These are phyloP conservation scores for Anthostomella pinea DNA, from an alignment of 2,329 filamentous ascomycete species.

Conservation along the genomic window DNA sequence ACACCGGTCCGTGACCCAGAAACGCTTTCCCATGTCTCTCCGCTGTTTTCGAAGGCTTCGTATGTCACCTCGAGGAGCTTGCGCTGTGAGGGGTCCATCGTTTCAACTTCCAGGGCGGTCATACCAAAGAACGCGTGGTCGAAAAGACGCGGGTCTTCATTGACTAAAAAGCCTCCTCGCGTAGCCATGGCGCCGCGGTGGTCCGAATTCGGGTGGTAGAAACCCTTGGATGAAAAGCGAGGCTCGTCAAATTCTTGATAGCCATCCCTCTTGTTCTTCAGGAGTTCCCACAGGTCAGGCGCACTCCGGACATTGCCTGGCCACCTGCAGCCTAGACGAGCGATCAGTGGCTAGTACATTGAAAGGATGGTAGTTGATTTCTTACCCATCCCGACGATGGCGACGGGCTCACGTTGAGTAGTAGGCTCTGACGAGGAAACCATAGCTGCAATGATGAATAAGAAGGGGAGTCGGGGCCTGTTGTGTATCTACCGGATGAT, in stretches of 20 bases:
- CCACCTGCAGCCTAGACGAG: not conserved
- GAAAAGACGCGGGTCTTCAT: constrained; percentile 30
- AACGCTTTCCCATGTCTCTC: constrained; percentile 17
- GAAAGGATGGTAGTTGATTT: too few relatives aligned
- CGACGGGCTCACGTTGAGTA: too few relatives aligned
- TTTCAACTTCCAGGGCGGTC: constrained; percentile 26
- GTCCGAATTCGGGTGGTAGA: not conserved
- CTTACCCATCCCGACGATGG: too few relatives aligned
- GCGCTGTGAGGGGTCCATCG: constrained; percentile 36
- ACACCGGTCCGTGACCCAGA: constrained; percentile 27
- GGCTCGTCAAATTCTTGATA: not conserved
- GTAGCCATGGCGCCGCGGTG: not conserved
- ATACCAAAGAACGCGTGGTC: constrained; percentile 39
- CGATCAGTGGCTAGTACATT: too few relatives aligned
- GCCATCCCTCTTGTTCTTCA: not conserved
- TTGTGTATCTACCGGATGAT: too few relatives aligned
- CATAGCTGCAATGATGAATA: too few relatives aligned
- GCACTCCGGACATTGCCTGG: not conserved
- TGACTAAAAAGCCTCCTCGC: constrained; percentile 12
- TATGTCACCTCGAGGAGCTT: constrained; percentile 33
- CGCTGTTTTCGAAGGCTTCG: constrained; percentile 32
- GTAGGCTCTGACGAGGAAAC: too few relatives aligned
- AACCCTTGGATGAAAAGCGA: not conserved
- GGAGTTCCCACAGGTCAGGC: not conserved
- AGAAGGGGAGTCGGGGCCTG: too few relatives aligned